Percentiles rank a stretch among this genome's conserved stretches.
phyloP scores from a whole-genome alignment of 108 stramenopile species.

The Parietichytrium sp. region DNA sequence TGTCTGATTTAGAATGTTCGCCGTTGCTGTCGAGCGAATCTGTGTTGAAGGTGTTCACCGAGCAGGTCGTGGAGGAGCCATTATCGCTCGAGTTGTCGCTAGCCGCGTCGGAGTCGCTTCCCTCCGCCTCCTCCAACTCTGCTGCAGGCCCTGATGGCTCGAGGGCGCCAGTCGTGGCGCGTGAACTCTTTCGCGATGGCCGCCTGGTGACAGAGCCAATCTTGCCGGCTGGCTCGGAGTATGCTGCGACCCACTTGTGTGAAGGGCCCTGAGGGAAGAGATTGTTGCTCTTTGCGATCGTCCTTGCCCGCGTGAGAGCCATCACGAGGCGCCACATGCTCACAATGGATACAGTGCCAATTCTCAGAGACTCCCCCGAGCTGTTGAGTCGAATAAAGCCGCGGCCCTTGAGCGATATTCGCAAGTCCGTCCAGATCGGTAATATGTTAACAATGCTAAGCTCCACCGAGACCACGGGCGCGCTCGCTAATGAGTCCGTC shows the following conservation, averaged over 20 bases:
- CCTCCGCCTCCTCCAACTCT: not conserved
- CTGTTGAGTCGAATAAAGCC: not conserved
- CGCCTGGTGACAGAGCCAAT: too few relatives aligned
- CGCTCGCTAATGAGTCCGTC: not conserved
- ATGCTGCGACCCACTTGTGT: slow-evolving; percentile 14
- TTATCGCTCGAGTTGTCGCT: not conserved
- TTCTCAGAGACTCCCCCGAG: not conserved
- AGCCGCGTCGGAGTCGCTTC: not conserved
- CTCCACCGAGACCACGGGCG: not conserved
- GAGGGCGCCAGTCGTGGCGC: too few relatives aligned
- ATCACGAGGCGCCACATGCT: slow-evolving; percentile 26
- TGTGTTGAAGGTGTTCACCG: not conserved
- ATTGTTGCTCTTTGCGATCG: slow-evolving; percentile 12
- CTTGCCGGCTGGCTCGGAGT: too few relatives aligned
- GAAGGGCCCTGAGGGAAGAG: slow-evolving; percentile 24
- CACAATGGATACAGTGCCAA: slow-evolving; percentile 4
- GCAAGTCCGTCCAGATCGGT: slow-evolving; percentile 21
- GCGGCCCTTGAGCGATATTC: slow-evolving; percentile 36
- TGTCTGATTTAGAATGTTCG: not conserved
- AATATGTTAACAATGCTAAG: slow-evolving; percentile 11
- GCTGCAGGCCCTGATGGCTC: too few relatives aligned
- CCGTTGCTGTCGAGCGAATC: not conserved
- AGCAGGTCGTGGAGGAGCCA: not conserved
- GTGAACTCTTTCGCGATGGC: too few relatives aligned
- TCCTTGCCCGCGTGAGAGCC: not conserved